phyloP scores from a whole-genome alignment of 2,329 filamentous ascomycete genomes.

The Ophiobolus disseminans region DNA sequence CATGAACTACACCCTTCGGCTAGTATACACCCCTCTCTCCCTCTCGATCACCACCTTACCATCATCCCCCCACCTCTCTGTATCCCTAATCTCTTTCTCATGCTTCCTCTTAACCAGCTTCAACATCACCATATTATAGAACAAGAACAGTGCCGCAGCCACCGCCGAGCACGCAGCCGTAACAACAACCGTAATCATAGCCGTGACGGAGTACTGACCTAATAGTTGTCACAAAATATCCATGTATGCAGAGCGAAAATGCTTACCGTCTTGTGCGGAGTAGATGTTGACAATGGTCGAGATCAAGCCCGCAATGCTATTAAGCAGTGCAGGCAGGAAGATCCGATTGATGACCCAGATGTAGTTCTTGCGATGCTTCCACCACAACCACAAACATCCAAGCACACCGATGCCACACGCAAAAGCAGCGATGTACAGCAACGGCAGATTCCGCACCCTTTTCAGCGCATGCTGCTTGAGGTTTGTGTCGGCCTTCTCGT shows the following conservation, averaged over 20 bases:
- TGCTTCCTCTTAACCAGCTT: constrained; percentile 41
- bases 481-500: constrained; percentile 27
- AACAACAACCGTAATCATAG: constrained; percentile 49
- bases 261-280: constrained; percentile 54
- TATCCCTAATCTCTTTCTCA: constrained; percentile 34
- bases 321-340: constrained; percentile 54
- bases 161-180: constrained; percentile 46
- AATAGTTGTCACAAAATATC: background rate
- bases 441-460: constrained; percentile 46
- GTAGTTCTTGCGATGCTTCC: constrained; percentile 57
- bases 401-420: constrained; percentile 52
- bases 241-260: constrained; percentile 17
- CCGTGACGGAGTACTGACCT: constrained; percentile 48
- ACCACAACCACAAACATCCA: constrained; percentile 55
- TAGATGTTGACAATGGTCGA: constrained; percentile 60
- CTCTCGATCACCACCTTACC: background rate
- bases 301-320: constrained; percentile 59
- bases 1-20: background rate
- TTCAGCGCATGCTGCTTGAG: constrained; percentile 40
- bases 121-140: constrained; percentile 50
- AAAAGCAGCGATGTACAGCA: constrained; percentile 55
- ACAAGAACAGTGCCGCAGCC: constrained; percentile 39
- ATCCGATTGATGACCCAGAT: constrained; percentile 63
- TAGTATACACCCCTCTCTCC: background rate
- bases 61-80: constrained; percentile 10